Evolutionary conservation across 805 yeast species (phyloP), one percentile per base, ranked within the genome.

Genomic region (Schwanniomyces sp.): DNA sequence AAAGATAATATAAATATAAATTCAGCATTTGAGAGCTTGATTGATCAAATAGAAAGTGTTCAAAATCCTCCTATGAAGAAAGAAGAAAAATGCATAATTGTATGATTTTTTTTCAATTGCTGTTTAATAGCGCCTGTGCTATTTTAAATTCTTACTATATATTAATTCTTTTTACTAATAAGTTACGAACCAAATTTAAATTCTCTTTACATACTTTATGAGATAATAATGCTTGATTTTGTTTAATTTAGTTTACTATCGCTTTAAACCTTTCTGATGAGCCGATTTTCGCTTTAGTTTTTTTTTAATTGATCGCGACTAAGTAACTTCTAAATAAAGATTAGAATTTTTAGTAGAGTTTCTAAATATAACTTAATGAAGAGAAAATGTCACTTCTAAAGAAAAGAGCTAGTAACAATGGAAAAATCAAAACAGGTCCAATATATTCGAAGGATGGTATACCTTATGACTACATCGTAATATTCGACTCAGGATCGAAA

Each of bases 401-500:
- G 7, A 8, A 5, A 32, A 32, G 36, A 16, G 36, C 14, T 32
- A 45, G 43, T 11, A 43, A 52, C 38, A 45, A 50, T 38, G 53
- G 47, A 24, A 28, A 24, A 12, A 40, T 47, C 4, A 45, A 53
- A 32, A 47, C 57, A 7, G 77, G 76, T 2, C 73, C 75, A 0
- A 52, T 76, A 2, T 58, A 59, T 26, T 73, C 76, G 44, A 54
- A 60, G 2, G 59, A 72, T 1, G 78, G 78, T 2, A 62, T 76
- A 1, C 85, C 86, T 0, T 80, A 78, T 49, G 82, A 84, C 58
- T 84, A 82, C 57, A 76, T 83, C 2, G 74, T 84, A 2, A 71
- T 84, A 4, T 76, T 84, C 2, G 89, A 84, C 60, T 80, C 87
- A 1, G 88, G 89, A 0, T 81, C 87, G 2, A 81, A 75, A 48